Base-by-base conservation (phyloP, 2,329 filamentous ascomycete species). In the Piedraia hortae region DNA sequence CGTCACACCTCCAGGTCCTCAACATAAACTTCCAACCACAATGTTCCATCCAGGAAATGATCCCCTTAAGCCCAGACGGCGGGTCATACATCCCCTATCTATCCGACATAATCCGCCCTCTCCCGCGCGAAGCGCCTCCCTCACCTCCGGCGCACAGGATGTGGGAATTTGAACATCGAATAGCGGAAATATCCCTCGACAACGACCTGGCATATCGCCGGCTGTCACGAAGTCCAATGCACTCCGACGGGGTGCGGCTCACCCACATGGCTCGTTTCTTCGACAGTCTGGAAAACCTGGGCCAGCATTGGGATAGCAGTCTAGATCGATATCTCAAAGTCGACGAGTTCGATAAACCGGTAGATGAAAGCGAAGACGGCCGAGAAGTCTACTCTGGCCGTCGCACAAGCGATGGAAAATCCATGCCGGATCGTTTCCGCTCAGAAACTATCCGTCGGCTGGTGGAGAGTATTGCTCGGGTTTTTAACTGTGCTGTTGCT, bases 281-380 rank as follows among this genome's bases (percentile, higher is more conserved):
- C 53, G 49, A 53, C 22, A 54, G 50, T 2, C 44, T 68, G 23
- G 57, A 65, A 30, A 53, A 51, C 16, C 50, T 67, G 50, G 48
- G 57, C 9, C 56, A 60, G 29, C 67, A 63, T 34, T 68, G 62
- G 62, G 62, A 68, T 34, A 48, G 47, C 17, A 61, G 53, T 26
- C 35, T 56, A 21, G 62, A 68, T 31, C 41, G 62, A 14, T 63
- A 63, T 36, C 51, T 50, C 18, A 37, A 42, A 10, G 35, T 41
- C n/a, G n/a, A n/a, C n/a, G n/a, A n/a, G n/a, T n/a, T n/a, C n/a
- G n/a, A n/a, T n/a, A n/a, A n/a, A n/a, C n/a, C n/a, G n/a, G n/a
- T n/a, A n/a, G n/a, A n/a, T n/a, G n/a, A n/a, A n/a, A n/a, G n/a
- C n/a, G n/a, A n/a, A n/a, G n/a, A n/a, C n/a, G n/a, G n/a, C n/a